Percentiles rank a stretch among this genome's conserved stretches.
Evolutionary conservation across 2,329 filamentous ascomycete species (phyloP).

Genomic region (Aphanocladium album): DNA sequence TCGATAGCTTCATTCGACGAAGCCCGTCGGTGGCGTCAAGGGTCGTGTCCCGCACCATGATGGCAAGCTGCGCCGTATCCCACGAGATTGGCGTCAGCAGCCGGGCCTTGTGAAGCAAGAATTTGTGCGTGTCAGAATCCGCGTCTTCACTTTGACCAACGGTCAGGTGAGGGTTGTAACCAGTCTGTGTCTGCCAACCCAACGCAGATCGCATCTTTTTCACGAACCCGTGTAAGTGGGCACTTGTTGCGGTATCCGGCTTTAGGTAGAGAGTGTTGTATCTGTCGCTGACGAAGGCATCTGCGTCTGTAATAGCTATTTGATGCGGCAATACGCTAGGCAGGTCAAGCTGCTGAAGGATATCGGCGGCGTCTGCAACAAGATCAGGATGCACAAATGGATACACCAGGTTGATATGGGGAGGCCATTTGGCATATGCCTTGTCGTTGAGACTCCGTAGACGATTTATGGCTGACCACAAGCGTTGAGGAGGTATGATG

Average conservation of each 20-base stretch:
- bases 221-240: conserved; percentile 21
- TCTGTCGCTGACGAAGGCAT: conserved; percentile 44
- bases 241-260: conserved; percentile 14
- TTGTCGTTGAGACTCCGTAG: conserved; percentile 60
- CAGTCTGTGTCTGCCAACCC: conserved; percentile 21
- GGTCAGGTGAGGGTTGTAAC: conserved; percentile 49
- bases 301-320: conserved; percentile 22
- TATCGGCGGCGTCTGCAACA: conserved; percentile 38
- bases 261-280: conserved; percentile 46
- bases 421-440: conserved; percentile 56
- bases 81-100: conserved; percentile 46
- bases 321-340: not conserved
- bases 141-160: conserved; percentile 52
- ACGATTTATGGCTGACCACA: conserved; percentile 45
- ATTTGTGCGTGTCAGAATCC: conserved; percentile 40
- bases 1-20: conserved; percentile 54
- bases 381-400: conserved; percentile 52
- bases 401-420: conserved; percentile 62
- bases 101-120: conserved; percentile 47
- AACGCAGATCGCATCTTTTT: conserved; percentile 31
- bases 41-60: conserved; percentile 46
- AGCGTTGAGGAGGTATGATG: conserved; percentile 46
- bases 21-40: conserved; percentile 23
- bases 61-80: conserved; percentile 41
- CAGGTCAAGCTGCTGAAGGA: conserved; percentile 18